Evolutionary conservation across 2,329 filamentous ascomycete genomes (phyloP), one percentile per base, ranked within the genome.

Genomic region (Aspergillus brasiliensis): DNA sequence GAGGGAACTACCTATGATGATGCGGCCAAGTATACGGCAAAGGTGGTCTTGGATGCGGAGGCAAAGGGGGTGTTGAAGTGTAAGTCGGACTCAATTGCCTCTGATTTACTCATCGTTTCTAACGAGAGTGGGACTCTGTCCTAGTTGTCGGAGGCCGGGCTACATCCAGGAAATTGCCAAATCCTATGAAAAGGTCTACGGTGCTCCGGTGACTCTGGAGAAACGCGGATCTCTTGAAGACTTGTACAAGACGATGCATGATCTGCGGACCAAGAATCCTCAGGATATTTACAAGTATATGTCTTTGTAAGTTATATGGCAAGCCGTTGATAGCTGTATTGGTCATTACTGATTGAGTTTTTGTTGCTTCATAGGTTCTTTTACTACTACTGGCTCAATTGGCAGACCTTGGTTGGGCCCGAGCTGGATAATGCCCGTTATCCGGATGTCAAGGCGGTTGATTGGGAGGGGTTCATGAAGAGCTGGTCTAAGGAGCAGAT

Each of bases 1-100:
- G 77, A 80, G 59, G 62, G 60, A 3, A 79, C 75, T 1, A 75
- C 71, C 0, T 80, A 79, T 58, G 66, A 64, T 15, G 72, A 77
- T 64, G 70, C 76, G 4, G 78, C 77, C 0, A 65, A 71, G 40
- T 80, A 69, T 48, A 75, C 72, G 0, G 76, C 75, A 13, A 72
- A 64, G 7, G 67, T 75, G 13, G 65, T 62, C 21, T 17, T 69
- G 15, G 71, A 76, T 62, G n/a, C 49, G 0, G 51, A 60, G 8
- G 67, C 67, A 2, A 56, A 47, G 3, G 68, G 66, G 8, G 44
- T 70, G n/a, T 17, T 61, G n/a, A 60, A 56, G 15, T 67, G 67
- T 72, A 59, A 57, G 65, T 65, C 11, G 28, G 3, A 31, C n/a
- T 23, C 7, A 31, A 46, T n/a, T 21, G 34, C 3, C 34, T 1